A percentile compares a stretch with the other conserved stretches of the same genome.
Conservation (phyloP, 192 early-diverging fungal genomes). For the Podila verticillata region DNA sequence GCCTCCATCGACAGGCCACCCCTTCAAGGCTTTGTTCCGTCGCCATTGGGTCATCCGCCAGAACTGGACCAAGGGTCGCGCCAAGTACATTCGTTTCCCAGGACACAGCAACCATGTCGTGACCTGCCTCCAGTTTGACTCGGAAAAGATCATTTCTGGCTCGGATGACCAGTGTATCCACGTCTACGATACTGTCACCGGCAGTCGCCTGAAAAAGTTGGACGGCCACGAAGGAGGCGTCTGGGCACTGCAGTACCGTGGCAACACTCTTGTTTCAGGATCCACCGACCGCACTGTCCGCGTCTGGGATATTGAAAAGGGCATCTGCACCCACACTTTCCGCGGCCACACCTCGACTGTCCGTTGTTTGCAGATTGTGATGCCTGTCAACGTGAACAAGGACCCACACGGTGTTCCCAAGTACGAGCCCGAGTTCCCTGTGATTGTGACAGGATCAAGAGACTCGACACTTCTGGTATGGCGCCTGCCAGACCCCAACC, state of each 20-base stretch:
- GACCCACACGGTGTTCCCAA: slow-evolving; percentile 52
- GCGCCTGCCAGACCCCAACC: slow-evolving; percentile 83
- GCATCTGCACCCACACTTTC: slow-evolving; percentile 92
- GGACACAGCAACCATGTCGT: slow-evolving; percentile 88
- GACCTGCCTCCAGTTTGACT: slow-evolving; percentile 96
- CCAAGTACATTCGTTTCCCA: slow-evolving; percentile 81
- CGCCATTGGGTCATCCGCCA: slow-evolving; percentile 81
- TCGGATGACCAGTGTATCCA: slow-evolving; percentile 93
- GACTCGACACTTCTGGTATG: slow-evolving; percentile 96
- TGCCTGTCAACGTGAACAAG: slow-evolving; percentile 69
- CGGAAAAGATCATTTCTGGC: slow-evolving; percentile 95
- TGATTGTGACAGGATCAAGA: slow-evolving; percentile 95
- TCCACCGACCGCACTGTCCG: slow-evolving; percentile 95
- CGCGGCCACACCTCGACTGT: slow-evolving; percentile 95
- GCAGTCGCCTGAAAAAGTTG: slow-evolving; percentile 75
- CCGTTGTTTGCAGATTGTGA: slow-evolving; percentile 89
- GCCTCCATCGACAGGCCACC: slow-evolving; percentile 52
- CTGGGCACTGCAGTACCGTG: slow-evolving; percentile 95
- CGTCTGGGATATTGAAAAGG: slow-evolving; percentile 95
- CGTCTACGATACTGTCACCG: slow-evolving; percentile 90
- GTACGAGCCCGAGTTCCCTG: slow-evolving; percentile 73
- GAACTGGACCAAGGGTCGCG: slow-evolving; percentile 84
- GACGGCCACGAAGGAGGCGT: slow-evolving; percentile 95
- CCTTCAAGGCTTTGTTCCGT: slow-evolving; percentile 85
- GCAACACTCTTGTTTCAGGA: slow-evolving; percentile 90